Conservation (phyloP, 768 basidiomycete genomes). For the Pleurotus pulmonarius region DNA sequence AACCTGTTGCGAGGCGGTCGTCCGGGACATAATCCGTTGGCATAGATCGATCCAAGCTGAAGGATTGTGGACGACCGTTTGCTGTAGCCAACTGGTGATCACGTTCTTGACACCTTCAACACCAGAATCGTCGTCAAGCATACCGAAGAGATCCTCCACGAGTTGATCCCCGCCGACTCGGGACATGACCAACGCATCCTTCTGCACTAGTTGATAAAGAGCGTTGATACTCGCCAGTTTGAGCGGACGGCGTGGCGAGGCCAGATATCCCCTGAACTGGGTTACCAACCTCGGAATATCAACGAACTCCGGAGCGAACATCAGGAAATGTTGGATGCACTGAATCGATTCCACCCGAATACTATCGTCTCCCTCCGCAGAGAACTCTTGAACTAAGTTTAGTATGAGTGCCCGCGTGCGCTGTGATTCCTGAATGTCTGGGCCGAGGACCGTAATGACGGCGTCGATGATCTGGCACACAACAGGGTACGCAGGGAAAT, state of each 20-base stretch:
- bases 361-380: conserved; percentile 80
- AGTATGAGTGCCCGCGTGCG: conserved; percentile 78
- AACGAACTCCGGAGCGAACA: conserved; percentile 88
- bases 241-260: conserved; percentile 76
- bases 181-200: conserved; percentile 88
- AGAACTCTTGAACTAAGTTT: conserved; percentile 82
- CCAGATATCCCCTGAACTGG: conserved; percentile 74
- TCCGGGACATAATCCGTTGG: conserved; percentile 94
- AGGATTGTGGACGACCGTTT: conserved; percentile 90
- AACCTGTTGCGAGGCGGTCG: conserved; percentile 78
- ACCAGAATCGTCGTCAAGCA: conserved; percentile 92
- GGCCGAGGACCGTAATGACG: conserved; percentile 89
- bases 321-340: conserved; percentile 94
- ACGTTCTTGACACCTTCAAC: conserved; percentile 93
- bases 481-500: conserved; percentile 88
- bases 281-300: conserved; percentile 77
- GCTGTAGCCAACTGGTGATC: conserved; percentile 90
- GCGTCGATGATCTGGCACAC: conserved; percentile 92
- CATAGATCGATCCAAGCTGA: conserved; percentile 98
- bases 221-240: conserved; percentile 95
- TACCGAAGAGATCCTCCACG: conserved; percentile 91
- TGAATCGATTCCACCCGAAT: conserved; percentile 92
- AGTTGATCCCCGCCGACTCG: conserved; percentile 90
- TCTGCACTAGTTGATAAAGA: conserved; percentile 94
- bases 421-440: conserved; percentile 88